Conservation (phyloP, 495 filamentous ascomycete species). For the Penicillium cosmopolitanum region DNA sequence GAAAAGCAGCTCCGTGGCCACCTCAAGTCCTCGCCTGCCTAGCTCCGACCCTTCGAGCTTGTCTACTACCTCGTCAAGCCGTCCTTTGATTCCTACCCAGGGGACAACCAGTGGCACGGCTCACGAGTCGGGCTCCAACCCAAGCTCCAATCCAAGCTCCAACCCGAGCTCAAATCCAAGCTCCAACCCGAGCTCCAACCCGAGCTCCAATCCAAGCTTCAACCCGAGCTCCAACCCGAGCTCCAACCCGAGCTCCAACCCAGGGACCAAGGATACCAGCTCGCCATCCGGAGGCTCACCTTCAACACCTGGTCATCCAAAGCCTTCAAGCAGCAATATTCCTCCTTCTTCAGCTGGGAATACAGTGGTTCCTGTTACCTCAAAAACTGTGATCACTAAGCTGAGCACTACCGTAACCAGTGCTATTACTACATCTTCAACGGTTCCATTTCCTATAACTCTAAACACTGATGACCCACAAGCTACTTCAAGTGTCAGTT, state of each 20-base stretch:
- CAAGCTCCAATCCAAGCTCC: not conserved
- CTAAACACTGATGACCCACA: conserved; percentile 1
- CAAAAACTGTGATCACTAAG: conserved; percentile 1
- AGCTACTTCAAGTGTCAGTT: conserved; percentile 9
- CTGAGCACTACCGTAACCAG: conserved; percentile 2
- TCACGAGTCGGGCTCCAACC: not conserved
- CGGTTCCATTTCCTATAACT: conserved; percentile 5
- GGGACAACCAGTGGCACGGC: not conserved
- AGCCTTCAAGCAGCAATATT: not conserved
- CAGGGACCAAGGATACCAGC: not conserved
- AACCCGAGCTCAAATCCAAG: not conserved
- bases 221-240: not conserved
- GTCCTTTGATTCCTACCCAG: not conserved
- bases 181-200: not conserved
- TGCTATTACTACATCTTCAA: not conserved
- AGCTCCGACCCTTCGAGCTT: not conserved
- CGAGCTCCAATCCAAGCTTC: not conserved
- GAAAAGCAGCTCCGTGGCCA: not conserved
- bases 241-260: not conserved
- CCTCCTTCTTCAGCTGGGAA: not conserved
- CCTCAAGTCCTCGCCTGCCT: not conserved
- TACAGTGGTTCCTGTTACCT: not conserved
- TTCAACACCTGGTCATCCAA: not conserved
- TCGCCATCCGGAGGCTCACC: not conserved
- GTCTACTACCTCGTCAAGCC: not conserved